phyloP scores from a whole-genome alignment of 176 grass and related monocot genomes.

The Triticum urartu region DNA sequence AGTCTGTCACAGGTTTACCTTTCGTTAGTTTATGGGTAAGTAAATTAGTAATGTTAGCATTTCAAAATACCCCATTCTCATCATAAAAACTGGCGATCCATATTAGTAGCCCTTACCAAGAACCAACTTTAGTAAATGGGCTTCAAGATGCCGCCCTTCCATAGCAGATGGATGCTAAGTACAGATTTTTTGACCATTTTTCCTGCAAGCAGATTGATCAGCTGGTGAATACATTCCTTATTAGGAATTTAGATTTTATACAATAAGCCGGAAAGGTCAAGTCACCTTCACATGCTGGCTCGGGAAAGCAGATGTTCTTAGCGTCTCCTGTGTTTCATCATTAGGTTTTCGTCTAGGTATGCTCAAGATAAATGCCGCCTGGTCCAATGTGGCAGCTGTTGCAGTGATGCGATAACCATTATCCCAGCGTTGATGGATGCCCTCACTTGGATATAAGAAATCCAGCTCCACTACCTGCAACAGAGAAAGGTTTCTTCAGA shows the following conservation, averaged over 20 bases:
- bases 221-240: background rate
- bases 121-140: constrained; percentile 18
- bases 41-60: constrained; percentile 44
- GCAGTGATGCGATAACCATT: constrained; percentile 89
- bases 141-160: constrained; percentile 90
- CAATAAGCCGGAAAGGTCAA: background rate
- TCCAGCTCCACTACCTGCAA: constrained; percentile 93
- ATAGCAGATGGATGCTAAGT: constrained; percentile 85
- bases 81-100: constrained; percentile 27
- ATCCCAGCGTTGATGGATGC: constrained; percentile 94
- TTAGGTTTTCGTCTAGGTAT: constrained; percentile 72
- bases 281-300: constrained; percentile 94
- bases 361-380: constrained; percentile 86
- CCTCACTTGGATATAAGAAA: constrained; percentile 95
- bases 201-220: constrained; percentile 67
- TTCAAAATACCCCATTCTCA: constrained; percentile 39
- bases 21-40: constrained; percentile 47
- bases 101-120: constrained; percentile 24
- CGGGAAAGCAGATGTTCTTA: constrained; percentile 94
- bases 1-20: constrained; percentile 30
- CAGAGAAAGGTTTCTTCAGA: background rate
- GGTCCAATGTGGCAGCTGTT: constrained; percentile 86
- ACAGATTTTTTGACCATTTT: constrained; percentile 94
- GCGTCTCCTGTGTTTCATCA: constrained; percentile 95
- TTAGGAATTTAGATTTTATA: constrained; percentile 9